Base-by-base conservation (phyloP, 192 early-diverging fungal species). In the Gamsiella multidivaricata region DNA sequence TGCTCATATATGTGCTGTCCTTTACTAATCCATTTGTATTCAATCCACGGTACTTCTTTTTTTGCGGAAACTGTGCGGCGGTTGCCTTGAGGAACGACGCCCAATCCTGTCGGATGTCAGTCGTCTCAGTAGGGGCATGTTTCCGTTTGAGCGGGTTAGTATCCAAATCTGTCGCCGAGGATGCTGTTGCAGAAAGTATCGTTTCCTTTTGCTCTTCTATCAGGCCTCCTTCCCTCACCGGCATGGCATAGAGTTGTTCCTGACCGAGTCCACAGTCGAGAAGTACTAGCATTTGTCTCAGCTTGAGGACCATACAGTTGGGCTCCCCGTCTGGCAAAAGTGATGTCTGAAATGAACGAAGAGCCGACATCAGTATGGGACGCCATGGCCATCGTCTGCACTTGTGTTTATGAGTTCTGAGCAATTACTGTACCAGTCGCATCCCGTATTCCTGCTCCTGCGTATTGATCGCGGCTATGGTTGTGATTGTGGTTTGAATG, bases 191-290 rank as follows among this genome's bases (percentile, higher is more conserved):
- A 3, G 26, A 59, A 17, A 18, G 32, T 22, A 49, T 42, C 33
- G 25, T 49, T 36, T 69, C 66, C 29, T 47, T 67, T n/a, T 54
- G 33, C n/a, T 63, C 45, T 20, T 78, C 74, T 3, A 34, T 52
- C 2, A 68, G 33, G 5, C 65, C 74, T 7, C 74, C 74, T 26
- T 69, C 65, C 5, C 74, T 53, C 3, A 78, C 74, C 34, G 74
- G 74, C 74, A 78, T 78, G 4, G 65, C 53, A 45, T 78, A 78
- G 36, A 78, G 54, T n/a, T 78, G 74, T 39, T 68, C 65, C 29
- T 68, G 65, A 12, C 74, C 76, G 7, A 83, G 65, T 11, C 82
- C 82, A 57, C 78, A 83, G 68, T 83, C 82, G 15, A 83, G 63
- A 31, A 83, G 49, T 57, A 83, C 68, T 22, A 80, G 56, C 78